Conservation (phyloP, 139 green algal species). For the Pseudopediastrum boryanum region DNA sequence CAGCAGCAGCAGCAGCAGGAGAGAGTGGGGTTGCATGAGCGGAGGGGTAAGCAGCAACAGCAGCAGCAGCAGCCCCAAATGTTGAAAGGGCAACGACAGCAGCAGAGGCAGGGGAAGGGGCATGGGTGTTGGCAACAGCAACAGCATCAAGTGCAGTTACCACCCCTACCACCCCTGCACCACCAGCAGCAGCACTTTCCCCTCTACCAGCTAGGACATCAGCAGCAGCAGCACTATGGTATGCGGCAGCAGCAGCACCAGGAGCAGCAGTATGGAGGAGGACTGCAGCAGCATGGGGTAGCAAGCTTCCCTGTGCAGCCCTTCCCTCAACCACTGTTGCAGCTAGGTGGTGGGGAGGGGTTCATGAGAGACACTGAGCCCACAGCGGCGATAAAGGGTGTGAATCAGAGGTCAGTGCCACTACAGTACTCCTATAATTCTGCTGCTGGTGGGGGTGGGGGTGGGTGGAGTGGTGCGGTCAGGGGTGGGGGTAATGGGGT, state of each 20-base stretch:
- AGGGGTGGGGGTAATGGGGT: no score
- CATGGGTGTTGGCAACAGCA: neutral
- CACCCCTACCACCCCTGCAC: neutral
- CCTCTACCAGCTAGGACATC: neutral
- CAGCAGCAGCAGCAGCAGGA: no score
- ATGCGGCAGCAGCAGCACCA: neutral
- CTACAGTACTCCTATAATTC: no score
- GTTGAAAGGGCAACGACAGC: neutral
- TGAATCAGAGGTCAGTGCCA: no score
- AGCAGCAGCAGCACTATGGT: neutral
- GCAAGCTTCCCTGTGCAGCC: neutral
- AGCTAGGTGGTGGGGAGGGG: neutral
- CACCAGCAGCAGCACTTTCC: neutral
- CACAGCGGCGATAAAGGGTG: neutral
- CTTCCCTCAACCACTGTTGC: neutral
- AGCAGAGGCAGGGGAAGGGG: neutral
- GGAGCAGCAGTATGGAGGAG: no score
- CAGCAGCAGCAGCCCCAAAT: neutral
- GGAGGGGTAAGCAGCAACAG: neutral
- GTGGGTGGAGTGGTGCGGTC: no score
- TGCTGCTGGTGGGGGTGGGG: no score
- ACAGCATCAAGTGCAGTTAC: neutral
- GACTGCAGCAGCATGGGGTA: neutral
- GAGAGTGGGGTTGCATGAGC: no score
- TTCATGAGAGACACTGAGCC: neutral